Evolutionary conservation across 495 filamentous ascomycete species (phyloP).

Genomic region (Daldinia loculata): DNA sequence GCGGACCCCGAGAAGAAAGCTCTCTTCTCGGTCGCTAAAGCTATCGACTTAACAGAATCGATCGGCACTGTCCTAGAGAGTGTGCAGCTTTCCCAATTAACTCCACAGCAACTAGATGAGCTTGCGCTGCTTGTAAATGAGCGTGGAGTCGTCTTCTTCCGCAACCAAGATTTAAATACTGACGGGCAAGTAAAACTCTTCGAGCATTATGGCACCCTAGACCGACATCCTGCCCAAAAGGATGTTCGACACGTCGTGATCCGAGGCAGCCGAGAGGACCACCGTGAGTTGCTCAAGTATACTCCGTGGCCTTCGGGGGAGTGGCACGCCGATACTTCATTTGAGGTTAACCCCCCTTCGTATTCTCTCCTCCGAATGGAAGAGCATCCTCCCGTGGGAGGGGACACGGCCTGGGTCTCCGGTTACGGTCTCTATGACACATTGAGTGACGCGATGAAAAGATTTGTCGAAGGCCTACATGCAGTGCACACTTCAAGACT

Average conservation of each 20-base stretch:
- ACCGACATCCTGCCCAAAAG: constrained; percentile 61
- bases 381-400: constrained; percentile 62
- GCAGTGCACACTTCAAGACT: constrained; percentile 60
- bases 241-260: constrained; percentile 47
- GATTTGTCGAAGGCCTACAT: constrained; percentile 59
- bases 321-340: constrained; percentile 62
- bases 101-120: constrained; percentile 53
- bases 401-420: constrained; percentile 63
- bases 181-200: constrained; percentile 60
- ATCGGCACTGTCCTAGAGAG: constrained; percentile 59
- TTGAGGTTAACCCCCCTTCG: constrained; percentile 62
- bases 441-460: constrained; percentile 56
- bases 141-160: constrained; percentile 60
- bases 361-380: constrained; percentile 65
- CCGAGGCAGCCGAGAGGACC: constrained; percentile 43
- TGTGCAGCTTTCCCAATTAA: constrained; percentile 58
- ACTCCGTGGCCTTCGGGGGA: constrained; percentile 51
- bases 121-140: constrained; percentile 57
- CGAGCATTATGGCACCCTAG: constrained; percentile 60
- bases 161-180: constrained; percentile 61
- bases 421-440: constrained; percentile 62
- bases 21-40: constrained; percentile 56
- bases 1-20: constrained; percentile 62
- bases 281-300: constrained; percentile 43
- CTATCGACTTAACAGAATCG: constrained; percentile 60